Evolutionary conservation across 2,329 filamentous ascomycete genomes (phyloP).

Genomic region (Coniochaeta prunicola): DNA sequence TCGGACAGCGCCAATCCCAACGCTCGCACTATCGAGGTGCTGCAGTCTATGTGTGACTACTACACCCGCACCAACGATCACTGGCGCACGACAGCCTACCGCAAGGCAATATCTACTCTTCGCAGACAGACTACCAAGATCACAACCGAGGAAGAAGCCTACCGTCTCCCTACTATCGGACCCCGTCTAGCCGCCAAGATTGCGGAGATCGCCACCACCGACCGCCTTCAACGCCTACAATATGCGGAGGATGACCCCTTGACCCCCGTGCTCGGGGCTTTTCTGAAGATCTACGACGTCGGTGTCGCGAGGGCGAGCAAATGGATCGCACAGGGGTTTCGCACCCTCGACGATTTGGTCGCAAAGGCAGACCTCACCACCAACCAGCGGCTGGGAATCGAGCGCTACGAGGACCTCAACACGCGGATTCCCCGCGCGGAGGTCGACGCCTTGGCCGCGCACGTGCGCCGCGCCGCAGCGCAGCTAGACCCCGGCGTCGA

Average conservation of each 20-base stretch:
- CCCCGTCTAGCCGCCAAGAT: slow-evolving; percentile 73
- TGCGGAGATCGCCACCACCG: slow-evolving; percentile 76
- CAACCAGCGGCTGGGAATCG: slow-evolving; percentile 69
- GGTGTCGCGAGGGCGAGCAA: slow-evolving; percentile 62
- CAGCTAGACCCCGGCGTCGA: slow-evolving; percentile 57
- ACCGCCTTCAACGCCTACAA: slow-evolving; percentile 64
- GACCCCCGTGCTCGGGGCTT: slow-evolving; percentile 59
- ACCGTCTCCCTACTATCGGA: slow-evolving; percentile 62
- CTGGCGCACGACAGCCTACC: slow-evolving; percentile 71
- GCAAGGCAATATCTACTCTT: slow-evolving; percentile 68
- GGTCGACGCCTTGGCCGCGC: slow-evolving; percentile 59
- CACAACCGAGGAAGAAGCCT: slow-evolving; percentile 61
- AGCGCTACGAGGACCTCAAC: slow-evolving; percentile 73
- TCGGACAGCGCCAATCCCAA: slow-evolving; percentile 57
- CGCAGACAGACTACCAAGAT: slow-evolving; percentile 59
- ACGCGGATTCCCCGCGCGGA: slow-evolving; percentile 71
- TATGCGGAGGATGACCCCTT: slow-evolving; percentile 59
- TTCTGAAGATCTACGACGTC: slow-evolving; percentile 74
- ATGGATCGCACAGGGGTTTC: slow-evolving; percentile 71
- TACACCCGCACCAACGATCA: slow-evolving; percentile 69
- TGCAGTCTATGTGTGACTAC: slow-evolving; percentile 73
- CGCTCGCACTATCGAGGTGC: slow-evolving; percentile 62
- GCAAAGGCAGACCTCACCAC: slow-evolving; percentile 54
- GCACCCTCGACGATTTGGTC: slow-evolving; percentile 64
- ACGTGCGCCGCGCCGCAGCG: slow-evolving; percentile 54